These are phyloP conservation scores for Tuctoria greenei DNA, from an alignment of 176 grass and related monocot genomes.

Conservation along the genomic window DNA sequence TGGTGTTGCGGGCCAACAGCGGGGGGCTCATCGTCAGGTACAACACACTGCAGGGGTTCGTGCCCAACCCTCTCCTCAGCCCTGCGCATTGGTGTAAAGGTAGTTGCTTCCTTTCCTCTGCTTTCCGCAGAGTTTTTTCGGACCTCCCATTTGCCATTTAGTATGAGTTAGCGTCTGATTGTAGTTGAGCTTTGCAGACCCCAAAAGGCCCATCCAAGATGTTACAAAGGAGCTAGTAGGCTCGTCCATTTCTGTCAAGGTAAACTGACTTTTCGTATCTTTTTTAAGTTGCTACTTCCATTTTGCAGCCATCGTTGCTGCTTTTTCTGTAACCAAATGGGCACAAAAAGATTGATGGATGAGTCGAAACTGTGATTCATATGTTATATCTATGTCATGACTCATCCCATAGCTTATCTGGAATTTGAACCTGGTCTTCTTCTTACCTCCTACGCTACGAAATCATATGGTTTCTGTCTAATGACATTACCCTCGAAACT, in stretches of 20 bases:
- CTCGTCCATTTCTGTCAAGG: constrained; percentile 79
- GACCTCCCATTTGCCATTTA: background rate
- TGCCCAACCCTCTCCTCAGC: constrained; percentile 85
- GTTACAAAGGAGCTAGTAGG: constrained; percentile 80
- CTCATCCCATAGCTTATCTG: background rate
- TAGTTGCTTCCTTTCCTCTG: background rate
- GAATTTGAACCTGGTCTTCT: background rate
- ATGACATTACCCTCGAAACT: background rate
- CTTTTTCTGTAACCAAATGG: background rate
- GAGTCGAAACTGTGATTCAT: background rate
- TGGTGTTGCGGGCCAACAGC: constrained; percentile 64
- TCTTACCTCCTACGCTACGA: background rate
- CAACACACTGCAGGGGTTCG: constrained; percentile 80
- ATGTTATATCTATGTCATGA: background rate
- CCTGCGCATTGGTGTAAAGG: constrained; percentile 77
- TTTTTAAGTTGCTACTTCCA: background rate
- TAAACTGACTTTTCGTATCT: constrained; percentile 35
- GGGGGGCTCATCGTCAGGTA: constrained; percentile 73
- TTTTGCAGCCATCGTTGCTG: background rate
- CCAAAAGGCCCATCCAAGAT: constrained; percentile 69
- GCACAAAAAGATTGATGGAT: background rate
- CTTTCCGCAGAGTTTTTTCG: background rate
- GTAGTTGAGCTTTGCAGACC: constrained; percentile 52
- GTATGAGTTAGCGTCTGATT: constrained; percentile 1
- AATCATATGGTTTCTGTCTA: background rate